Evolutionary conservation across 192 early-diverging fungal species (phyloP), one percentile per base, ranked within the genome.

Genomic region (Dissophora globulifera): DNA sequence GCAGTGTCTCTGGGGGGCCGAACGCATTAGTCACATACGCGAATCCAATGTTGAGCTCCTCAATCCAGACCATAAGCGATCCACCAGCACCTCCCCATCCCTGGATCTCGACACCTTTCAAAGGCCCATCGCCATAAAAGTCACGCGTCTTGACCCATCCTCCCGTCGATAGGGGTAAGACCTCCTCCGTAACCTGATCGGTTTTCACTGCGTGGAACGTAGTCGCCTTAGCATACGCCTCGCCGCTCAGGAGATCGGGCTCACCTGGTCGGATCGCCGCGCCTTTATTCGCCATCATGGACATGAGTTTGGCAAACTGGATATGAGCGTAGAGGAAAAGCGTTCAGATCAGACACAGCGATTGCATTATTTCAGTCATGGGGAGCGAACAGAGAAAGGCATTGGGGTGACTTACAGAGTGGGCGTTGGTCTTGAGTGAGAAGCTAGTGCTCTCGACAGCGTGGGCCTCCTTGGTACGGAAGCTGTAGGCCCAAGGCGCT

Each of bases 1-100:
- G 25, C 4, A 67, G 7, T 1, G 50, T 48, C 56, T 76, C 72
- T 17, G 64, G 52, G 33, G 86, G 62, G 10, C 69, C 78, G 56
- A 84, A 79, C 9, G 83, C 79, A 65, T 90, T 91, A 48, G 82
- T 84, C 13, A 82, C 81, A 64, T 88, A 92, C 0, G 81, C 61
- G 32, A 91, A 88, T 1, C 82, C 82, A 55, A 91, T 82, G 29
- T 82, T 69, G 13, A 83, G 65, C 25, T 88, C 81, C 4, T 61
- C 74, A 48, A 90, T 86, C 80, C 84, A 92, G 8, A 79, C 56
- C 42, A 82, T 65, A 54, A 89, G 50, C 38, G 79, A 82, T 0
- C 91, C 91, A n/a, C 89, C 90, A 17, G 80, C 82, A 20, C 91
- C 91, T 13, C 68, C 81, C 90, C 90, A 91, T 16, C 90, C 88